A percentile compares a stretch with the other conserved stretches of the same genome.
Evolutionary conservation across 1,139 yeast genomes (phyloP).

Genomic region (Lodderomyces oxycetoniae): DNA sequence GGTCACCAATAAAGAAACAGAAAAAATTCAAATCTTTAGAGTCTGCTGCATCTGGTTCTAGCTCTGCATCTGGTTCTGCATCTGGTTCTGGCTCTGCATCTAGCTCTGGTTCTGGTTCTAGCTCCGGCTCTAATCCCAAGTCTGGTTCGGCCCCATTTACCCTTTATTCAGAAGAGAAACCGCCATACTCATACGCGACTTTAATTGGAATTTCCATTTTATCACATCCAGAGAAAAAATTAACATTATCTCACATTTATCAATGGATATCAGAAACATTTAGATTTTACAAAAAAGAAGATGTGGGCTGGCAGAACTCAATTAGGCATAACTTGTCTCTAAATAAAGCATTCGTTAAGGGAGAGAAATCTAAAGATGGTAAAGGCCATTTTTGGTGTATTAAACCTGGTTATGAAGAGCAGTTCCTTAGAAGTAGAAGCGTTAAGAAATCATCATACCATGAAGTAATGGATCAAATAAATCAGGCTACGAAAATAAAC

Average conservation of each 20-base stretch:
- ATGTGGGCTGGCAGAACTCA: conserved; percentile 93
- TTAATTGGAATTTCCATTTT: conserved; percentile 91
- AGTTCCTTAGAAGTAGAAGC: conserved; percentile 64
- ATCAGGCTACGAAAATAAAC: conserved; percentile 14
- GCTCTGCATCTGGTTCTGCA: conserved; percentile 2
- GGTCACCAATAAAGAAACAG: conserved; percentile 3
- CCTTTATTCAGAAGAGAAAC: conserved; percentile 55
- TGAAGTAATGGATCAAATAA: conserved; percentile 44
- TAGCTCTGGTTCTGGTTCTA: neutral
- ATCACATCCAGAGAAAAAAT: conserved; percentile 70
- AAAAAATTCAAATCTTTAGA: conserved; percentile 11
- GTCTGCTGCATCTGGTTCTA: conserved; percentile 22
- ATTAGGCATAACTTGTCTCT: conserved; percentile 81
- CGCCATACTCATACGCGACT: conserved; percentile 92
- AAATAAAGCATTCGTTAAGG: conserved; percentile 84
- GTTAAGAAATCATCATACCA: conserved; percentile 44
- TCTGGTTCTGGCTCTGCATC: neutral
- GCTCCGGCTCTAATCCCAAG: neutral
- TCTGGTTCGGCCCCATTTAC: conserved; percentile 19
- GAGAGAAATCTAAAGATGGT: conserved; percentile 90
- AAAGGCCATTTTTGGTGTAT: conserved; percentile 98
- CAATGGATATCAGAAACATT: conserved; percentile 89
- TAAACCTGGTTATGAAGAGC: conserved; percentile 74
- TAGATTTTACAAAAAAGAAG: conserved; percentile 75
- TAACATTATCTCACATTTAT: conserved; percentile 88